Base-by-base conservation (phyloP, 176 grass and related monocot genomes). In the Urochloa ruziziensis region DNA sequence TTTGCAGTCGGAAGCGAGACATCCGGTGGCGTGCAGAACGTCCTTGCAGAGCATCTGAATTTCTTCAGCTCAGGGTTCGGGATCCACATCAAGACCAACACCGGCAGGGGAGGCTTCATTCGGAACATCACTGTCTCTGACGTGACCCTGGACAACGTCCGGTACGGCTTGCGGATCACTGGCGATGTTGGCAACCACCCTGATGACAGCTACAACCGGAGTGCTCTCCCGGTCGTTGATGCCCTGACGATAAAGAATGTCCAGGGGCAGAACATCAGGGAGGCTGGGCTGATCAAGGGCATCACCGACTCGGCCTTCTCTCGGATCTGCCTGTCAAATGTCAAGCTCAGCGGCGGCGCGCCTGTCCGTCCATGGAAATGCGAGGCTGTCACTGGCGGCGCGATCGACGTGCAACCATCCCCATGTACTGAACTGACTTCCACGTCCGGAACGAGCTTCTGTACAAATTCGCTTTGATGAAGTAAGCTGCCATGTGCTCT, bases 71-170 rank as follows among this genome's bases (percentile, higher is more conserved):
- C 93, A 67, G 91, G 89, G 27, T 70, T 94, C 0, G 96, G 91
- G 33, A 87, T 98, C 75, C 89, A 98, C 59, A 93, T 98, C 63
- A 98, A 95, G 80, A 98, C 93, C 57, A 98, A 95, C 77, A 49
- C 89, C 0, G 93, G 96, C n/a, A 89, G 96, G 83, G 96, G 96
- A 59, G 96, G 96, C 40, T 98, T 91, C 83, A 94, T 94, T 34
- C 76, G 85, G 14, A 98, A 98, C 75, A 10, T 98, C 76, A 95
- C 96, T 1, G 24, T 98, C 70, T 87, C 96, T 1, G 85, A 90
- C 2, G 89, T 98, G 86, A 89, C 79, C 46, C 75, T 98, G 74
- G 82, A 87, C 73, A 68, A 83, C 7, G 88, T 88, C 48, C 84
- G 93, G 21, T 95, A 95, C 5, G 89, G 83, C 36, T 43, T 98